Percentiles rank a stretch among this genome's conserved stretches.
Evolutionary conservation across 257 asterid species (phyloP).

Genomic region (Gardenia jasminoides): DNA sequence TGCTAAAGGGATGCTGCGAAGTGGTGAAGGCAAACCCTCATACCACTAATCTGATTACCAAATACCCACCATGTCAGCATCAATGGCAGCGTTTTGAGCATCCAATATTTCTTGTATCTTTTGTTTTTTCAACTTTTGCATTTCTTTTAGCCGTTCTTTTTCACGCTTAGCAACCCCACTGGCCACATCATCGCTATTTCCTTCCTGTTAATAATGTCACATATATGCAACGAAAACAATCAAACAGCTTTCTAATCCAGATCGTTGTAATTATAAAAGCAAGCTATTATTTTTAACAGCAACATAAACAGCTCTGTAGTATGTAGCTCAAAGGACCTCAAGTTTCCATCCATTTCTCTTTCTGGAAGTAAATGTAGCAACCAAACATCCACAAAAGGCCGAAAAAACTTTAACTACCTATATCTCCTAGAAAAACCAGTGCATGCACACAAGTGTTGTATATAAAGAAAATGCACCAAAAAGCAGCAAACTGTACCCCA

Average conservation of each 20-base stretch:
- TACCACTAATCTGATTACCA: not conserved
- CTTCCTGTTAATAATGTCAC: conserved; percentile 43
- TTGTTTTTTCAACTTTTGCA: conserved; percentile 81
- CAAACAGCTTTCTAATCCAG: not conserved
- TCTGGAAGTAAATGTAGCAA: not conserved
- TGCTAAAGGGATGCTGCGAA: not conserved
- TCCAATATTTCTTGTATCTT: conserved; percentile 87
- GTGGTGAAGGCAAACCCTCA: not conserved
- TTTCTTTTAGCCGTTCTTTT: conserved; percentile 63
- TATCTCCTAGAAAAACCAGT: not conserved
- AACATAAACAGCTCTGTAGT: not conserved
- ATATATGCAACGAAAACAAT: not conserved
- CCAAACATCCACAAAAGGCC: not conserved
- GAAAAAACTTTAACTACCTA: not conserved
- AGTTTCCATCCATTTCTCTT: not conserved
- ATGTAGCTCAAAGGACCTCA: not conserved
- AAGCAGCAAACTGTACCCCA: not conserved
- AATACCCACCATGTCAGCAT: conserved; percentile 83
- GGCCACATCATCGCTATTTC: conserved; percentile 36
- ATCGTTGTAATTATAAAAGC: not conserved
- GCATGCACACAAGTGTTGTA: not conserved
- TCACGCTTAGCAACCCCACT: conserved; percentile 73
- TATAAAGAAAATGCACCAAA: too few species aligned
- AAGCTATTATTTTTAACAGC: not conserved
- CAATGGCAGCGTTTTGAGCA: conserved; percentile 91